phyloP scores from a whole-genome alignment of 1,284 basidiomycete species.

The Leccinum fallax region DNA sequence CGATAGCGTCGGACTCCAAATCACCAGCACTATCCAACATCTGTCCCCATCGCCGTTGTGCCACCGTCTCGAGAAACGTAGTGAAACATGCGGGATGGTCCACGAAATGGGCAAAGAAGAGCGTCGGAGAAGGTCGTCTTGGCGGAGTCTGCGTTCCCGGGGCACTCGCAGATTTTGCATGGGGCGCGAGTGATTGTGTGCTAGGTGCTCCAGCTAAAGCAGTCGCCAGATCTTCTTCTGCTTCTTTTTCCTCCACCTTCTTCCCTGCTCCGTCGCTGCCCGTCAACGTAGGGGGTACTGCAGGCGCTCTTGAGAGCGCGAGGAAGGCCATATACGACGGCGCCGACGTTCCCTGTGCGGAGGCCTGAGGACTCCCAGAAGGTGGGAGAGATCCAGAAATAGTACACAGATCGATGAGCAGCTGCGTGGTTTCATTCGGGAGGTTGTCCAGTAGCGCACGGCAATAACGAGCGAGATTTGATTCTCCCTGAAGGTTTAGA shows the following conservation, averaged over 20 bases:
- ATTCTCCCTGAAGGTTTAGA: constrained; percentile 64
- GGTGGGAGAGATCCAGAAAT: constrained; percentile 55
- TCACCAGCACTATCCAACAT: constrained; percentile 48
- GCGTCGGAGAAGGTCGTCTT: constrained; percentile 77
- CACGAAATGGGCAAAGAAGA: constrained; percentile 95
- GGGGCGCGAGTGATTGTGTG: constrained; percentile 34
- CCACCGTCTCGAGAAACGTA: constrained; percentile 86
- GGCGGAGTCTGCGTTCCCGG: constrained; percentile 32
- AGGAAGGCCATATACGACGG: constrained; percentile 81
- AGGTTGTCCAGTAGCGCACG: constrained; percentile 80
- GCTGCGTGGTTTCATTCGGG: constrained; percentile 85
- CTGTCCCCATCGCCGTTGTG: constrained; percentile 81
- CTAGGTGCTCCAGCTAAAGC: constrained; percentile 17
- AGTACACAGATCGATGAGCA: constrained; percentile 92
- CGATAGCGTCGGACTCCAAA: constrained; percentile 11
- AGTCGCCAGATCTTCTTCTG: constrained; percentile 21
- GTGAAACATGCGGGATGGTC: constrained; percentile 71
- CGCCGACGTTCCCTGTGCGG: constrained; percentile 36
- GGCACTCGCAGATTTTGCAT: constrained; percentile 16
- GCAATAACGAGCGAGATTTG: constrained; percentile 83
- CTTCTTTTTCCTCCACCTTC: constrained; percentile 21
- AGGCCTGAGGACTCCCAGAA: constrained; percentile 20
- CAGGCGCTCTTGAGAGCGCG: constrained; percentile 60
- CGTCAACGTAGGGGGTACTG: constrained; percentile 44
- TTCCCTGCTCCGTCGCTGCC: constrained; percentile 37